Evolutionary conservation across 345 rosid species (phyloP).

Genomic region (Brassica rapa): DNA sequence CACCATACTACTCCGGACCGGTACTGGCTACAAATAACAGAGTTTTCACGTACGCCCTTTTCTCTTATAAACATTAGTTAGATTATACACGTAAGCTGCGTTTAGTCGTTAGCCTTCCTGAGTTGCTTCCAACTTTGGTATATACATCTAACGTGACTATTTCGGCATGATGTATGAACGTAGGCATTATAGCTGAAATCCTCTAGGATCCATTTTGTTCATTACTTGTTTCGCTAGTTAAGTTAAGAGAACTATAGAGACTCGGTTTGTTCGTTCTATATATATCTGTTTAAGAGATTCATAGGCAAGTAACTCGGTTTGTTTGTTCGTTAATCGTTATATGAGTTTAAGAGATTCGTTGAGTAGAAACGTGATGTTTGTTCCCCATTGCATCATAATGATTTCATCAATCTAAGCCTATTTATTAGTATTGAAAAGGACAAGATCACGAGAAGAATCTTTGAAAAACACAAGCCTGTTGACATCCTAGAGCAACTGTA

Average conservation of each 20-base stretch:
- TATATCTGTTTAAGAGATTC: neutral
- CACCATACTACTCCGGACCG: no score
- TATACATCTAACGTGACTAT: neutral
- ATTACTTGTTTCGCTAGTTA: constrained; percentile 14
- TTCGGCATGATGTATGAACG: neutral
- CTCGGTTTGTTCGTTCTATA: neutral
- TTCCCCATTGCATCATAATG: constrained; percentile 4
- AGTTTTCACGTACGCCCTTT: constrained; percentile 14
- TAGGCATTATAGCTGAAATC: constrained; percentile 7
- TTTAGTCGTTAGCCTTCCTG: neutral
- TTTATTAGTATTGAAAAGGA: neutral
- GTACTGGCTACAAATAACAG: neutral
- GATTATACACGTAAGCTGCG: neutral
- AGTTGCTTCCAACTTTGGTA: constrained; percentile 13
- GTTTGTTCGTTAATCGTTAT: constrained; percentile 1
- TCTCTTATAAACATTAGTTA: neutral
- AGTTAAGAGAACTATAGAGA: no score
- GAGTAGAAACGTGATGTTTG: neutral
- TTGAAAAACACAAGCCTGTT: constrained; percentile 23
- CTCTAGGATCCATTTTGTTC: constrained; percentile 21
- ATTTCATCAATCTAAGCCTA: constrained; percentile 9
- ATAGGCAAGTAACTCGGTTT: constrained; percentile 12
- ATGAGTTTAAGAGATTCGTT: neutral
- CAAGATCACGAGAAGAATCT: neutral
- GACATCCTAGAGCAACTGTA: constrained; percentile 22